Evolutionary conservation across 805 yeast species (phyloP), one percentile per base, ranked within the genome.

Genomic region (Sugiyamaella smithiae): DNA sequence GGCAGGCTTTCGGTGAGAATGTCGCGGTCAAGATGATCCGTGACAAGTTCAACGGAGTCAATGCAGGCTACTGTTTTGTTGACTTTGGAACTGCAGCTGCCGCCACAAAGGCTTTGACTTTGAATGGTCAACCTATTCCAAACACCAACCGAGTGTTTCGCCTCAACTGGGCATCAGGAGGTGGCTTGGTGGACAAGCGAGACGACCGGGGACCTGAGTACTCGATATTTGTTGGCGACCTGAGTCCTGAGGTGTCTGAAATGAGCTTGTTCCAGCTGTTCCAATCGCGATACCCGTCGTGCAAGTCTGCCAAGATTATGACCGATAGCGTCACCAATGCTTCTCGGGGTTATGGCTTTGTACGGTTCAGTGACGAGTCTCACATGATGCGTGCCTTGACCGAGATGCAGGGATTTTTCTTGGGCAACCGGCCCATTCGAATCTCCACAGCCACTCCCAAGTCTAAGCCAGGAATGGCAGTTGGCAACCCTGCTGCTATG

Each of bases 271-370:
- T 77, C 50, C 84, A 84, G 44, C 72, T 78, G 37, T 89, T 90
- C 68, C 81, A 79, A 52, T 67, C 79, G 4, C 77, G 80, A 51
- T 89, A 78, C 62, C 82, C 90, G 1, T 84, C 90, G 5, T 80
- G 88, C 46, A 75, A 81, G 45, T 82, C 84, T 56, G 93, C 82
- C 5, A 88, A 85, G 60, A 79, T 89, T 53, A 88, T 89, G 82
- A 65, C 77, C 43, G 96, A 89, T 65, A 82, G 80, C 32, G 62
- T 67, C 9, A 81, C 95, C 1, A 83, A 84, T 25, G 74, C 74
- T 43, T 78, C 91, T 5, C 82, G 86, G 61, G 96, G 96, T 9
- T 89, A 85, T 66, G 97, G 97, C 1, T 90, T 90, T 70, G 87
- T 88, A n/a, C 80, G 87, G 53, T 88, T 89, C 62, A 60, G 73